Conservation (phyloP, 257 asterid genomes). For the Solanum virginianum region DNA sequence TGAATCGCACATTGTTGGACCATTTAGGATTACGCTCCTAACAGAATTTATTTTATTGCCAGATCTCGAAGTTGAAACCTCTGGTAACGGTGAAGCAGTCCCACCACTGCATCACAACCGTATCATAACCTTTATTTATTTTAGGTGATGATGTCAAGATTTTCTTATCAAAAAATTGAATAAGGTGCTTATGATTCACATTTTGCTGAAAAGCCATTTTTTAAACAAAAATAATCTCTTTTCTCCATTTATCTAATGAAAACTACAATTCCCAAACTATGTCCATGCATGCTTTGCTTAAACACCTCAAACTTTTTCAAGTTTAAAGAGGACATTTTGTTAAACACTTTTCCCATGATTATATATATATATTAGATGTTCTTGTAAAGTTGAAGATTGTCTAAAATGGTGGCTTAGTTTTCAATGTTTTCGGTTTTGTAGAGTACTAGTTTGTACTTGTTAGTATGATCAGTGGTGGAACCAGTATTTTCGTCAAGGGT, state of each 20-base stretch:
- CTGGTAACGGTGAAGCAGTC: no score
- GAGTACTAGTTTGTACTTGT: background rate
- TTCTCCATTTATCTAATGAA: background rate
- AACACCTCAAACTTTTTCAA: background rate
- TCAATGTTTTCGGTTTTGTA: background rate
- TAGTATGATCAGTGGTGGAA: background rate
- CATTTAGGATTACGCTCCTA: no score
- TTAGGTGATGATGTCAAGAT: background rate
- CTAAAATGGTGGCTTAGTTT: background rate
- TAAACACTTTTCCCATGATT: background rate
- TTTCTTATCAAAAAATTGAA: background rate
- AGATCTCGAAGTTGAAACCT: no score
- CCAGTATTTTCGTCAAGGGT: no score
- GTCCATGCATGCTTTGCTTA: background rate
- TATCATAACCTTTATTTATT: background rate
- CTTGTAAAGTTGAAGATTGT: background rate
- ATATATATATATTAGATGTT: background rate
- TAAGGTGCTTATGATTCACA: background rate
- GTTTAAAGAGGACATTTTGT: no score
- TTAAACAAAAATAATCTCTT: no score
- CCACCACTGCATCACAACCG: no score
- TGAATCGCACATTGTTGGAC: no score
- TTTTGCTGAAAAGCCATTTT: background rate
- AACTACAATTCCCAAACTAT: background rate
- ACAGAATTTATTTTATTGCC: no score